Base-by-base conservation (phyloP, 768 basidiomycete species). In the Suillus subaureus region DNA sequence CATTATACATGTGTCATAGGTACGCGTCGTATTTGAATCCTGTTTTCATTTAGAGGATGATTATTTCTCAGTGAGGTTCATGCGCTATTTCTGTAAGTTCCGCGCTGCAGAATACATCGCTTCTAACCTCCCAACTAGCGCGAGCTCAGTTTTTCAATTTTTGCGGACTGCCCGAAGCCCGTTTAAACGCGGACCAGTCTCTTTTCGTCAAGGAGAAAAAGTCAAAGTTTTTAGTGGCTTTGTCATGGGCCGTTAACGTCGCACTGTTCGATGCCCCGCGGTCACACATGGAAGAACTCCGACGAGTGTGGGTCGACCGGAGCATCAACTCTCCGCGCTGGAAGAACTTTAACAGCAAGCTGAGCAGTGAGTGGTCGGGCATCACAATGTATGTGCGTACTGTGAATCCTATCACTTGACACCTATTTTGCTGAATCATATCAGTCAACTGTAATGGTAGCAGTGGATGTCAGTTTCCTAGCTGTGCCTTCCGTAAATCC, bases 391-490 rank as follows among this genome's bases (percentile, higher is more conserved):
- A 80, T 64, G 86, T 86, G 56, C 37, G 83, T 70, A 18, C 13
- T 23, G 69, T 47, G 61, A 54, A 23, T 40, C 39, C 11, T 6
- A 18, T 39, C 12, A 39, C 6, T 40, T 11, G 16, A 18, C 16
- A 12, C 16, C 18, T 40, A 58, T 58, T 40, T 26, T 39, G 18
- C 57, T 58, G 39, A 58, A 40, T 58, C 39, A 23, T 15, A 23
- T 42, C 21, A 86, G 84, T 79, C 79, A 2, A 83, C 83, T 1
- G 83, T 86, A 16, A 71, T 87, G 43, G 69, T 87, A 6, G 81
- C 81, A n/a, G 83, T 83, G 2, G 85, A 86, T 61, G 82, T 88
- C 2, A 81, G 81, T 0, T 85, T 86, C 68, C 71, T 88, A 12
- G 82, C 84, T 12, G 85, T 87, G 16, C 81, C 81, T 31, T 75